Base-by-base conservation (phyloP, 768 basidiomycete genomes). In the Leccinum disarticulatum region DNA sequence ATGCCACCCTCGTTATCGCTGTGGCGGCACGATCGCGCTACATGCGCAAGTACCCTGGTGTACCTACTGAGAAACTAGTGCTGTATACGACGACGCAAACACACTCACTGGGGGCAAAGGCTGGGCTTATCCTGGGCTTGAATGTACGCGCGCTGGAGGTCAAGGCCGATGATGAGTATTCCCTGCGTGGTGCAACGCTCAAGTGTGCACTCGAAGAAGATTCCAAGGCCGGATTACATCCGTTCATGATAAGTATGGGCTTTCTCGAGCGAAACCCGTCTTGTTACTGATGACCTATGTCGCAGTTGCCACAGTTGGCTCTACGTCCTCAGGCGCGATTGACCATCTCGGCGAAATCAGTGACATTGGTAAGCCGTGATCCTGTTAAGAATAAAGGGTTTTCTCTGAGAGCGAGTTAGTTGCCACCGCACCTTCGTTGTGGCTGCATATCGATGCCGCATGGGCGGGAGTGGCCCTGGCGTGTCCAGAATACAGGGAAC, bases 1-100 rank as follows among this genome's bases (percentile, higher is more conserved):
- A 97, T 64, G 85, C 89, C 0, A 83, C 83, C 11, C 78, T 98
- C 9, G 82, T 89, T 4, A 87, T 87, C 15, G 77, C 87, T 4
- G 90, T 95, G 25, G 93, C 90, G 0, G 95, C 95, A 1, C 85
- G 95, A n/a, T 77, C 83, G 52, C 74, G 79, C 41, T 87, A 84
- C 69, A 71, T 77, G 54, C 75, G 74, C 19, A 64, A 72, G 51
- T 73, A 87, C 63, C 85, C 87, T 2, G 75, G 79, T 17, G 70
- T 75, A n/a, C 73, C 77, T 11, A 63, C 81, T 4, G 83, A 86
- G 59, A 79, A 87, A 25, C 77, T 98, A 13, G 80, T 96, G 6
- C 82, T 98, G 38, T 95, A 96, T 66, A 88, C 88, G 0, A 94
- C 93, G 1, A 89, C 91, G 0, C 92, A 96, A 70, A 97, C 94